phyloP scores from a whole-genome alignment of 306 rosid species.

The Gillenia trifoliata region DNA sequence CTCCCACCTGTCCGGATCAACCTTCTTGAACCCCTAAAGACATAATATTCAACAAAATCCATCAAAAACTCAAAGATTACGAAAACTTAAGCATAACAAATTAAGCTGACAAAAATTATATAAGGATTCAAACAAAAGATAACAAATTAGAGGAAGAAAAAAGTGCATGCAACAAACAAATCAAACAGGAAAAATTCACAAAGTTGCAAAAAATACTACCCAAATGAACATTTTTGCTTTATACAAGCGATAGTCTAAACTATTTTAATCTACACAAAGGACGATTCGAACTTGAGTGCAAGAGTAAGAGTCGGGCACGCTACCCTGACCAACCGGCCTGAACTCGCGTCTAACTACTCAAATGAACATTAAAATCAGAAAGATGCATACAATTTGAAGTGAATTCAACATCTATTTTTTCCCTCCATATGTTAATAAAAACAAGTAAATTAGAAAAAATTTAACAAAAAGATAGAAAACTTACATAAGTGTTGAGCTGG shows the following conservation, averaged over 20 bases:
- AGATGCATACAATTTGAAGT: background rate
- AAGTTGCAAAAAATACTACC: background rate
- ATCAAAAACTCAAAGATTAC: background rate
- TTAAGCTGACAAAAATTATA: background rate
- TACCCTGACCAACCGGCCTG: too few species aligned
- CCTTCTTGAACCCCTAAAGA: conserved; percentile 78
- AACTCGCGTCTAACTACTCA: background rate
- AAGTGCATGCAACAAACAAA: background rate
- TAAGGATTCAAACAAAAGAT: background rate
- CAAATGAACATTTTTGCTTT: too few species aligned
- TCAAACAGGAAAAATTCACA: background rate
- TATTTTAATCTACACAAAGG: too few species aligned
- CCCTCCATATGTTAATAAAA: background rate
- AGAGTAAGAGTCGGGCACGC: accelerated
- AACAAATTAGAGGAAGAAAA: background rate
- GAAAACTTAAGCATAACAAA: background rate
- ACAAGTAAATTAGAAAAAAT: background rate
- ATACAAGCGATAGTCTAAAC: too few species aligned
- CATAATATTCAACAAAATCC: background rate
- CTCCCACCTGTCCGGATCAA: conserved; percentile 86
- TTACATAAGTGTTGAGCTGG: conserved; percentile 92
- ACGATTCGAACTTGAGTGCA: too few species aligned
- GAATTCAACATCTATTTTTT: background rate
- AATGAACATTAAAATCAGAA: background rate
- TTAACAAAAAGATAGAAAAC: background rate